phyloP scores from a whole-genome alignment of 106 monocot genomes.

The Dendrobium catenatum region DNA sequence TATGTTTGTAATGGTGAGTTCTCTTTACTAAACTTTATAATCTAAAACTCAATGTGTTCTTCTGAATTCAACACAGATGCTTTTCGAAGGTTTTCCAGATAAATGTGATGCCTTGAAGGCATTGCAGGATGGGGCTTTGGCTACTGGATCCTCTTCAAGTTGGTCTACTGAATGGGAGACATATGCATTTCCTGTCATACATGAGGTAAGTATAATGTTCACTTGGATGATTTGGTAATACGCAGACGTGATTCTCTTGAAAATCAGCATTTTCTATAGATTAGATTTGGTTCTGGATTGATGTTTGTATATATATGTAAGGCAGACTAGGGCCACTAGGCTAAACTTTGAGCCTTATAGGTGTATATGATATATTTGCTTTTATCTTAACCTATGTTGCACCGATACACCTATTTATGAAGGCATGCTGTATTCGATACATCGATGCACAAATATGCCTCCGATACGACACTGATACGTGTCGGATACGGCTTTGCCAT shows the following conservation, averaged over 20 bases:
- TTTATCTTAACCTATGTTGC: not conserved
- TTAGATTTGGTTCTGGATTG: not conserved
- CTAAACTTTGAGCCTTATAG: no score
- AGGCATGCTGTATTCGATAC: no score
- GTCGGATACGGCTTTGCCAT: no score
- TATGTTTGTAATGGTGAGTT: not conserved
- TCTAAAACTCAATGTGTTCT: not conserved
- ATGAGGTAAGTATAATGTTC: conserved; percentile 30
- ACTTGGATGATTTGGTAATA: not conserved
- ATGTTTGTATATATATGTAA: not conserved
- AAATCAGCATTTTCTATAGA: not conserved
- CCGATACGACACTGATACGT: no score
- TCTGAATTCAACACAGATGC: conserved; percentile 43
- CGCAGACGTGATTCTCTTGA: not conserved
- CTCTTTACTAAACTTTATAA: not conserved
- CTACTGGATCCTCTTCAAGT: conserved; percentile 39
- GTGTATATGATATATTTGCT: not conserved
- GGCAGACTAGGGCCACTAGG: no score
- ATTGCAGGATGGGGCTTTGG: conserved; percentile 51
- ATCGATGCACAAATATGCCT: no score
- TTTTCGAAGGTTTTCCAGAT: conserved; percentile 85
- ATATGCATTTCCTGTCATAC: conserved; percentile 61
- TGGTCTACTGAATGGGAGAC: conserved; percentile 79
- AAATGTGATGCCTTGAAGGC: conserved; percentile 45
- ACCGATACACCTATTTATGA: no score